phyloP scores from a whole-genome alignment of 306 rosid genomes.

The Malus sieversii region DNA sequence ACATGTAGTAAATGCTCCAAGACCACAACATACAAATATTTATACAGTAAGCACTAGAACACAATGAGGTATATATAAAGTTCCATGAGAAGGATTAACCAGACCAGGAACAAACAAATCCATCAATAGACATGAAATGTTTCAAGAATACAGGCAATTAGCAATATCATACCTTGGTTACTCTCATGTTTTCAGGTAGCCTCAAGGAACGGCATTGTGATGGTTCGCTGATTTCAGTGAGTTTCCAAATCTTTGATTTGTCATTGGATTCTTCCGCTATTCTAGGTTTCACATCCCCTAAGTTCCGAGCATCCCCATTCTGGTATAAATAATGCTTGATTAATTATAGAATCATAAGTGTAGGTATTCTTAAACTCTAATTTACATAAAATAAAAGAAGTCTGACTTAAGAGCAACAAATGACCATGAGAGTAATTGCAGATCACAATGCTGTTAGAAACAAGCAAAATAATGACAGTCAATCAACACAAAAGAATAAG shows the following conservation, averaged over 20 bases:
- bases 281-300: slow-evolving; percentile 94
- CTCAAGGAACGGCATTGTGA: slow-evolving; percentile 87
- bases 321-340: slow-evolving; percentile 26
- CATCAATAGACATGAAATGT: neutral
- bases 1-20: no score
- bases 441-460: neutral
- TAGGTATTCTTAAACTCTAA: neutral
- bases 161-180: slow-evolving; percentile 50
- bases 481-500: neutral
- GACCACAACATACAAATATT: no score
- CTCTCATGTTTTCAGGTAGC: slow-evolving; percentile 77
- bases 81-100: neutral
- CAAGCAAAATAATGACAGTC: neutral
- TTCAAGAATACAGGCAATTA: slow-evolving; percentile 2
- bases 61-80: neutral
- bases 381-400: neutral
- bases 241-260: slow-evolving; percentile 96
- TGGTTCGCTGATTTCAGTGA: slow-evolving; percentile 82
- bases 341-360: neutral
- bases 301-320: slow-evolving; percentile 81
- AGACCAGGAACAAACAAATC: neutral
- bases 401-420: neutral
- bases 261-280: slow-evolving; percentile 88
- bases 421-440: neutral
- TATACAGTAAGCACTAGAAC: neutral